phyloP scores from a whole-genome alignment of 2,329 filamentous ascomycete genomes.

The Aspergillus brasiliensis region DNA sequence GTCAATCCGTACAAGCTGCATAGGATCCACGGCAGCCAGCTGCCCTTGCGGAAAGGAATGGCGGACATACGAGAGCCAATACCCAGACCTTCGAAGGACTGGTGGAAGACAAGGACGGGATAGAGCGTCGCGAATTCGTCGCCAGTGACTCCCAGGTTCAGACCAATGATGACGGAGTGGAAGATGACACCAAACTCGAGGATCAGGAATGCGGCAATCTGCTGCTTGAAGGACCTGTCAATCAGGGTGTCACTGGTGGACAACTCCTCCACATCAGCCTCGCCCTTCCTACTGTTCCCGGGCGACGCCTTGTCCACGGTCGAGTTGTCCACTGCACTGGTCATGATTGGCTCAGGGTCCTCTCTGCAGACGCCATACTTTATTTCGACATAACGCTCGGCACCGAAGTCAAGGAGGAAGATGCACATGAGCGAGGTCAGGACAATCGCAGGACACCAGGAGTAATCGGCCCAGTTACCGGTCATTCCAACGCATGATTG shows the following conservation, averaged over 20 bases:
- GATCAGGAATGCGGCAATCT: constrained; percentile 46
- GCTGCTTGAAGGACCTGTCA: constrained; percentile 38
- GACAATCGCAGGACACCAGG: constrained; percentile 17
- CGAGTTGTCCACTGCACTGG: constrained; percentile 7
- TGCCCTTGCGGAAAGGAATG: constrained; percentile 52
- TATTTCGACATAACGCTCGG: constrained; percentile 16
- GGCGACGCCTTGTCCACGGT: neutral
- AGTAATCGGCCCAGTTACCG: constrained; percentile 16
- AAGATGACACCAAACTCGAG: constrained; percentile 65
- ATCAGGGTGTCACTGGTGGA: neutral
- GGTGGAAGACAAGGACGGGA: constrained; percentile 64
- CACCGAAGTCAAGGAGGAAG: constrained; percentile 17
- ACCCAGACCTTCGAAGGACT: constrained; percentile 65
- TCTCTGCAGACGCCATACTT: constrained; percentile 14
- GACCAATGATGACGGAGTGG: constrained; percentile 65
- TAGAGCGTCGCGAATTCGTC: constrained; percentile 61
- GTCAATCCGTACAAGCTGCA: constrained; percentile 16
- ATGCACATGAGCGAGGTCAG: constrained; percentile 13
- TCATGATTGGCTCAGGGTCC: constrained; percentile 14
- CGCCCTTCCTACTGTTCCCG: neutral
- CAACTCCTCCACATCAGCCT: constrained; percentile 4
- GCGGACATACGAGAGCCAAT: constrained; percentile 62
- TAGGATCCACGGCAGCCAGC: constrained; percentile 14
- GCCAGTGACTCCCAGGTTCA: constrained; percentile 62
- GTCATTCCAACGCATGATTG: constrained; percentile 17